Conservation (phyloP, 306 rosid species). For the Carpinus viminea region DNA sequence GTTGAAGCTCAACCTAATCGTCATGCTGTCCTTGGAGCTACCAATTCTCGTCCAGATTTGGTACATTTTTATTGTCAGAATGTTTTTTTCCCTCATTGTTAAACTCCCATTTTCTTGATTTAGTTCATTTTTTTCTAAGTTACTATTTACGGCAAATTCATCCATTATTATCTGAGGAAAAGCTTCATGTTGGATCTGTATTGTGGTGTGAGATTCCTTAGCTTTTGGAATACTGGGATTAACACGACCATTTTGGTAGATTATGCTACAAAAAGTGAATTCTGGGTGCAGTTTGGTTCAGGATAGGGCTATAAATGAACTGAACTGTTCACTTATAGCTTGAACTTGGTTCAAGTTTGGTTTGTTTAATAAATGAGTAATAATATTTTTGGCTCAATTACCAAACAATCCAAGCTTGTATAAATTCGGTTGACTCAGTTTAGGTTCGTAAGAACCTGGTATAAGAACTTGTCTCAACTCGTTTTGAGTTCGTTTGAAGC, state of each 20-base stretch:
- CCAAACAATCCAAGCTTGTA: too few species aligned
- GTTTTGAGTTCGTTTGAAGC: too few species aligned
- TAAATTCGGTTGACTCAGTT: too few species aligned
- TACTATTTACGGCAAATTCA: background rate
- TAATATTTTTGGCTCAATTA: too few species aligned
- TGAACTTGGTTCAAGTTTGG: too few species aligned
- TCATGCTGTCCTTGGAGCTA: conserved; percentile 95
- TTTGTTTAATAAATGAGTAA: too few species aligned
- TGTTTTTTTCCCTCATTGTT: too few species aligned
- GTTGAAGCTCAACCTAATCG: conserved; percentile 97
- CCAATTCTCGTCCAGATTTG: conserved; percentile 97
- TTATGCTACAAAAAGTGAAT: background rate
- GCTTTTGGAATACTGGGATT: background rate
- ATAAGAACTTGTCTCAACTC: too few species aligned
- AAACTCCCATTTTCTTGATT: background rate
- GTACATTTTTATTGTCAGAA: conserved; percentile 36
- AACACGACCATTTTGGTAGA: background rate
- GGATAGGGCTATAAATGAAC: background rate
- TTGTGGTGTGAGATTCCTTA: background rate
- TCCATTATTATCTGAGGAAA: background rate
- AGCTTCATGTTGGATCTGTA: background rate
- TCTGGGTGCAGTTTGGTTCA: background rate
- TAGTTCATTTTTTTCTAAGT: background rate
- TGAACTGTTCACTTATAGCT: too few species aligned
- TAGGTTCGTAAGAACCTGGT: too few species aligned